Evolutionary conservation across 2,329 filamentous ascomycete species (phyloP).

Genomic region (Sarocladium kiliense): DNA sequence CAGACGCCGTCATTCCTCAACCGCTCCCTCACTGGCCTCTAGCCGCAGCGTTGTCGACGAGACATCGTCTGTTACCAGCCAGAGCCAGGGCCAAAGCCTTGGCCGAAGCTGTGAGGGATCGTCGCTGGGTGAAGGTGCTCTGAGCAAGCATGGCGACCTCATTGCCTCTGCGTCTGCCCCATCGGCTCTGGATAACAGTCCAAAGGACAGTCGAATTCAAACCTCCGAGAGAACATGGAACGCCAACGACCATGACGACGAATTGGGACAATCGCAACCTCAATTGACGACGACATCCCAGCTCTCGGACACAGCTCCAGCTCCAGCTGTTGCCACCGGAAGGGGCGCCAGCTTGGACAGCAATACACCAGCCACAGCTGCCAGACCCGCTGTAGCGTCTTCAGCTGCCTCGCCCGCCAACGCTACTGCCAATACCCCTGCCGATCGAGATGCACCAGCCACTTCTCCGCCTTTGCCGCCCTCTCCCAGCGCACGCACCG

Average conservation of each 20-base stretch:
- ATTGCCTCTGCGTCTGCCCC: background rate
- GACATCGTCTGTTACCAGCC: conserved; percentile 10
- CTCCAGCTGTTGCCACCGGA: background rate
- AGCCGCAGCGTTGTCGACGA: conserved; percentile 11
- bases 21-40: conserved; percentile 11
- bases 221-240: background rate
- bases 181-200: background rate
- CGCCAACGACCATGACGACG: background rate
- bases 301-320: background rate
- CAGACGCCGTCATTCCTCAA: conserved; percentile 10
- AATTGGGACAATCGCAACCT: background rate
- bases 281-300: background rate
- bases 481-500: background rate
- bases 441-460: background rate
- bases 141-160: background rate
- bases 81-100: conserved; percentile 2
- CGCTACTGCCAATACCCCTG: background rate
- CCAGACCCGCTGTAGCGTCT: conserved; percentile 1
- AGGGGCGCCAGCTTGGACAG: background rate
- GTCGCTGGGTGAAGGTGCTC: background rate
- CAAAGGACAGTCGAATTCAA: background rate
- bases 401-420: background rate
- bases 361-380: conserved; percentile 1
- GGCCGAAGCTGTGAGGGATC: conserved; percentile 3
- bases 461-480: background rate